Base-by-base conservation (phyloP, 805 yeast genomes). In the Barnettozyma wickerhamii region DNA sequence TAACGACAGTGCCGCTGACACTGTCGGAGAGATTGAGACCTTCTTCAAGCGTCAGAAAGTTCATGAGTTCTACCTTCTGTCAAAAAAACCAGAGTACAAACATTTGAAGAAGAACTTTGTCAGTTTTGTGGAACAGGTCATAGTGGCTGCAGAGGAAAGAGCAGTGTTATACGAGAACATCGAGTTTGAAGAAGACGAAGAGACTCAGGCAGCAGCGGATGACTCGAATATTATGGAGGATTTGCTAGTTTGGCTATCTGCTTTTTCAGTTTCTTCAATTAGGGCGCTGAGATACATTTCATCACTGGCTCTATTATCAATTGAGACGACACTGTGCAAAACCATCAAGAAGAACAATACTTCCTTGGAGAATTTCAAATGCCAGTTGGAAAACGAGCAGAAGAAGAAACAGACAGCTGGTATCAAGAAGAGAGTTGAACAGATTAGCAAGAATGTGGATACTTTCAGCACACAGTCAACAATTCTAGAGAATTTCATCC, bases 261-360 rank as follows among this genome's bases (percentile, higher is more conserved):
- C 88, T 0, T 64, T 90, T 39, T 76, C 91, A 2, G 77, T 86
- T 0, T 77, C 88, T 15, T 72, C 77, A 28, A 64, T 84, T 9
- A 70, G 96, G 47, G 75, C 93, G 1, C 68, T 90, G 42, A 71
- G 97, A 56, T 79, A 71, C 50, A 74, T 78, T 3, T 65, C 95
- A 0, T 78, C 95, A 0, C 45, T 75, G 5, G 63, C 80, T 4
- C 64, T 84, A 19, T 68, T 85, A 26, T 59, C 68, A 10, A 72
- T 88, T 45, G 82, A 84, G 53, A 73, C 82, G 7, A 66, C 72
- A 10, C 57, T 89, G 30, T 78, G 89, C 49, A 66, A 68, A 15
- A 63, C 75, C 5, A 65, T 72, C 7, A 56, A 56, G 10, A 55
- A 62, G 40, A 66, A 64, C 31, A 61, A 52, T 26, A 51, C 59